Base-by-base conservation (phyloP, 805 yeast species). In the Metschnikowia amazonensis region DNA sequence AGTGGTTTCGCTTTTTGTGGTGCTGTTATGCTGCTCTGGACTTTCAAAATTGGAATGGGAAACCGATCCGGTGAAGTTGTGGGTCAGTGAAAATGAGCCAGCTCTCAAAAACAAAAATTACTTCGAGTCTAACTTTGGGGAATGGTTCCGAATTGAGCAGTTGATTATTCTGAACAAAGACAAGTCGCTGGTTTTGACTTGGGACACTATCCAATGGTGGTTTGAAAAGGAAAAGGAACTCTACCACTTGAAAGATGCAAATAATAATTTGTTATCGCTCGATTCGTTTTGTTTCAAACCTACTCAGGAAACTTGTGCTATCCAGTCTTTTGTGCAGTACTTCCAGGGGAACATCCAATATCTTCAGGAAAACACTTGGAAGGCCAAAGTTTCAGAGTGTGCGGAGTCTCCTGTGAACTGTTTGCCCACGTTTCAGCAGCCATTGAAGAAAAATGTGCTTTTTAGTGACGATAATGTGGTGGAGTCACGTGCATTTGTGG, bases 261-360 rank as follows among this genome's bases (percentile, higher is more conserved):
- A 58, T 6, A 43, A 44, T 14, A 37, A 47, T 23, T 59, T 31
- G 47, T 52, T 44, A 51, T 65, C 36, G 0, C 77, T 84, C 37
- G 77, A 80, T 17, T 88, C 86, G 50, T 63, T 90, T 41, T 92
- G 99, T 59, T 82, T 88, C 63, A 86, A 84, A 51, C 97, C 98
- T 0, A 69, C 83, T 10, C 89, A 80, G 2, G 92, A 81, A 9
- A 59, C 78, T 0, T 92, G 99, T 67, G 88, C 84, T 1, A 72
- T 92, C 7, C 94, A 92, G 60, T 88, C 96, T 1, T 82, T 88
- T 49, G 84, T 97, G 0, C 97, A 89, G 60, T 92, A 90, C 60
- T 90, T 89, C 61, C 75, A 75, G 27, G 95, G 94, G 1, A 76
- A 78, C 36, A 64, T 84, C 3, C 56, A 56, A 14, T 64, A 68